Evolutionary conservation across 805 yeast genomes (phyloP).

Genomic region (Starmerella gropengiesseri): DNA sequence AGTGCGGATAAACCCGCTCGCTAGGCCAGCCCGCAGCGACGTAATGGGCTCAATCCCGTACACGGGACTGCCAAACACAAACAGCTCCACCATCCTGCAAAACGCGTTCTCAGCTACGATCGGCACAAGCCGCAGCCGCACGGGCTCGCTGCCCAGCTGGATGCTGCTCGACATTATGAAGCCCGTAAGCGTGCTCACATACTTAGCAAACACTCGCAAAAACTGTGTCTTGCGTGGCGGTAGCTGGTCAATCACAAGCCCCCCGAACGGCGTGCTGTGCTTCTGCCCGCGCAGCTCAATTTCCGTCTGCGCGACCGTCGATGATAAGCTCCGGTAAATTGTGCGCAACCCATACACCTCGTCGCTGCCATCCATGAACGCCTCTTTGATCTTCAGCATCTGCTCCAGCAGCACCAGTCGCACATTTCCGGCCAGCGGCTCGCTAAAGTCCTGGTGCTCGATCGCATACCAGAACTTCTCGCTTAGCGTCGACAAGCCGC

Average conservation of each 20-base stretch:
- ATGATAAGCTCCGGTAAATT: constrained; percentile 8
- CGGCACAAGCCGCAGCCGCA: not conserved
- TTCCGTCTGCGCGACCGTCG: constrained; percentile 18
- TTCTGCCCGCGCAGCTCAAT: constrained; percentile 21
- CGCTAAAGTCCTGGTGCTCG: constrained; percentile 10
- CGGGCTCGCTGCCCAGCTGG: constrained; percentile 11
- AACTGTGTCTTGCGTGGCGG: constrained; percentile 18
- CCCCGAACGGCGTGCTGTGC: constrained; percentile 28
- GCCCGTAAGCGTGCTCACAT: constrained; percentile 16
- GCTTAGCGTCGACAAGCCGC: constrained; percentile 6
- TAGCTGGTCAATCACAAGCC: constrained; percentile 41
- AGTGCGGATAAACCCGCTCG: constrained; percentile 8
- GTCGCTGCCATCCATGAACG: not conserved
- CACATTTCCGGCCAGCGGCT: constrained; percentile 13
- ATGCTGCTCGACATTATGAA: constrained; percentile 12
- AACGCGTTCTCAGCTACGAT: constrained; percentile 8
- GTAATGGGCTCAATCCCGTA: constrained; percentile 11
- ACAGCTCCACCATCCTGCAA: constrained; percentile 10
- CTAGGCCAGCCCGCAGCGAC: constrained; percentile 9
- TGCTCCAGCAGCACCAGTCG: constrained; percentile 17
- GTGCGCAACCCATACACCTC: constrained; percentile 14
- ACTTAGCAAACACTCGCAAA: constrained; percentile 21
- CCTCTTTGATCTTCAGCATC: constrained; percentile 13
- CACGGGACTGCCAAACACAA: constrained; percentile 12
- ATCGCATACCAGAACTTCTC: constrained; percentile 11